These are phyloP conservation scores for Calocera cornea DNA, from an alignment of 768 basidiomycete genomes.

Conservation along the genomic window DNA sequence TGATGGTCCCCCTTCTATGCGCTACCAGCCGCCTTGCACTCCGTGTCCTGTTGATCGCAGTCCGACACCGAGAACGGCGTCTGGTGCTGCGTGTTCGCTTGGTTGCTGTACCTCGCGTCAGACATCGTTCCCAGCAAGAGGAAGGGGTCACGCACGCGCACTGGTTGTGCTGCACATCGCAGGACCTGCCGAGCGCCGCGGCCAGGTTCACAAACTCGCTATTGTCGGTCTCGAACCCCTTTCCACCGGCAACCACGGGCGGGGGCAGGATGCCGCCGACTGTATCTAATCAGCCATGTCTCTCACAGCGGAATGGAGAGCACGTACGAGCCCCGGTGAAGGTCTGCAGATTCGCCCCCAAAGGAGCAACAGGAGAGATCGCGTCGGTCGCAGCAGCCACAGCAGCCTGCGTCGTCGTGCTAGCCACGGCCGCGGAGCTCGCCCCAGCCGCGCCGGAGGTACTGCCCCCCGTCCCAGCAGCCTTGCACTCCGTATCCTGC, in stretches of 20 bases:
- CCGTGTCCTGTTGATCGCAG: conserved; percentile 6
- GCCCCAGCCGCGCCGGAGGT: background rate
- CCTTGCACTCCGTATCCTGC: conserved; percentile 6
- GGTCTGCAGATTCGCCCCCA: conserved; percentile 34
- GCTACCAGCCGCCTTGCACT: conserved; percentile 1
- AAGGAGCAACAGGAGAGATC: conserved; percentile 11
- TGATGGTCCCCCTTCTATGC: background rate
- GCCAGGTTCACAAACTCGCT: conserved; percentile 37
- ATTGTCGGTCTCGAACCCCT: conserved; percentile 37
- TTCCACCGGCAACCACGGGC: conserved; percentile 32
- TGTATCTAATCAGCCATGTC: background rate
- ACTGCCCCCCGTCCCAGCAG: background rate
- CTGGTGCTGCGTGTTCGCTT: conserved; percentile 28
- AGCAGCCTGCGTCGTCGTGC: background rate
- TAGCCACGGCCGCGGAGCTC: background rate
- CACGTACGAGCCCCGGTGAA: conserved; percentile 32
- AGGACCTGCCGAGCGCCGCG: conserved; percentile 43
- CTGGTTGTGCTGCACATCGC: conserved; percentile 43
- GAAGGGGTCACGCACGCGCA: conserved; percentile 26
- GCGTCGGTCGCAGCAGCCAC: conserved; percentile 11
- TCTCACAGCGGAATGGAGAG: background rate
- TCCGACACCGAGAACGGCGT: conserved; percentile 11
- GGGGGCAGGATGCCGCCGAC: conserved; percentile 36
- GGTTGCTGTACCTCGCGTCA: conserved; percentile 18
- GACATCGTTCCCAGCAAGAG: background rate